A percentile compares a stretch with the other conserved stretches of the same genome.
Evolutionary conservation across 2,329 filamentous ascomycete species (phyloP).

Genomic region (Xylaria sp.): DNA sequence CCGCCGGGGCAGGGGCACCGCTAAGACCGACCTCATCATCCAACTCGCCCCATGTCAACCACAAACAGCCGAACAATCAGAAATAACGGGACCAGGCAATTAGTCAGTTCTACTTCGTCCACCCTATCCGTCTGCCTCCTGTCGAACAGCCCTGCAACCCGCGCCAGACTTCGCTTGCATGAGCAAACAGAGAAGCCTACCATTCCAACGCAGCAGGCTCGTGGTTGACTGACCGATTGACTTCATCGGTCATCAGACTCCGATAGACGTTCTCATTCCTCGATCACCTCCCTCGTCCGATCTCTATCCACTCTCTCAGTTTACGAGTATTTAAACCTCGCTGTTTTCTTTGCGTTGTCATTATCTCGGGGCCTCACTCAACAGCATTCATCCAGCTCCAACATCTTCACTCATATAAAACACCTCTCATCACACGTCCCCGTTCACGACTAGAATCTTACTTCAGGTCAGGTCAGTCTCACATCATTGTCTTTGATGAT

Average conservation of each 20-base stretch:
- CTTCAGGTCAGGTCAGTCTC: constrained; percentile 2
- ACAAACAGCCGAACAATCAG: not conserved
- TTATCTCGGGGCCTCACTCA: constrained; percentile 10
- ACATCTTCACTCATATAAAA: not conserved
- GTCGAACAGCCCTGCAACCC: constrained; percentile 25
- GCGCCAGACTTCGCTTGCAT: not conserved
- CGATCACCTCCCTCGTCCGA: constrained; percentile 7
- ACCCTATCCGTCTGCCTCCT: constrained; percentile 4
- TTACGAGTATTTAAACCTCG: constrained; percentile 22
- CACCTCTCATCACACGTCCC: not conserved
- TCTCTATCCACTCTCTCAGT: not conserved
- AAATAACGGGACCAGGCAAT: not conserved
- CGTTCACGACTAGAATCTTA: not conserved
- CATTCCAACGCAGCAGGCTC: constrained; percentile 7
- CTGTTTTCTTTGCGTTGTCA: constrained; percentile 11
- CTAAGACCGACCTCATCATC: not conserved
- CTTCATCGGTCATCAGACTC: not conserved
- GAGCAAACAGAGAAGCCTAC: constrained; percentile 1
- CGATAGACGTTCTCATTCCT: not conserved
- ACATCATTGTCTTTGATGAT: not conserved
- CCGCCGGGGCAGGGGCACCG: not conserved
- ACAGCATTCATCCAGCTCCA: not conserved
- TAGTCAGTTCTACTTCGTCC: constrained; percentile 5
- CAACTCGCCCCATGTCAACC: not conserved
- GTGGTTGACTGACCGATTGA: not conserved